Percentiles rank a stretch among this genome's conserved stretches.
phyloP scores from a whole-genome alignment of 75 land plant genomes.

The Ceratopteris richardii region DNA sequence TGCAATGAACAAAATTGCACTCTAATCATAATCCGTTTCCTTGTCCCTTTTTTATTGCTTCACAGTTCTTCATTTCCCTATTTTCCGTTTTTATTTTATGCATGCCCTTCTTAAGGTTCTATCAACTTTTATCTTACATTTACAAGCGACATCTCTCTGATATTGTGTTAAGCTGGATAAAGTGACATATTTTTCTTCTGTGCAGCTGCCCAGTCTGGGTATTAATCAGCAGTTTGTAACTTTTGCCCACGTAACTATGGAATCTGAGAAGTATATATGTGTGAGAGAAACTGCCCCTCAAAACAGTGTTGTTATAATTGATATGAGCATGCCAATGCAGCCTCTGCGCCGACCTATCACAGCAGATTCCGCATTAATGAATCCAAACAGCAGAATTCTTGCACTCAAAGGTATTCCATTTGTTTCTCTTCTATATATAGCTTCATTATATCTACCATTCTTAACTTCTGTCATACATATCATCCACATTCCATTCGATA shows the following conservation, averaged over 20 bases:
- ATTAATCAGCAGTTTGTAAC: conserved; percentile 86
- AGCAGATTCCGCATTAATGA: conserved; percentile 96
- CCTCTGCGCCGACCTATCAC: conserved; percentile 95
- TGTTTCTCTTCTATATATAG: too few relatives aligned
- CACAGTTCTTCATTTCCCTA: too few relatives aligned
- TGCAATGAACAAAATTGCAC: too few relatives aligned
- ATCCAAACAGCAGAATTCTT: conserved; percentile 78
- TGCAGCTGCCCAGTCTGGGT: conserved; percentile 87
- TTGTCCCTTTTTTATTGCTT: too few relatives aligned
- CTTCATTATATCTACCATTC: not conserved
- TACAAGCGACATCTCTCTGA: too few relatives aligned
- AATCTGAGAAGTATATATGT: conserved; percentile 97
- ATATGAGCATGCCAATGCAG: conserved; percentile 86
- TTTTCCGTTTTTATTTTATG: too few relatives aligned
- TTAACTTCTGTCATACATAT: not conserved
- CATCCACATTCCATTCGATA: too few relatives aligned
- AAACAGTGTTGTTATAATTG: conserved; percentile 92
- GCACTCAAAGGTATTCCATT: conserved; percentile 74
- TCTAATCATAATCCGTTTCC: too few relatives aligned
- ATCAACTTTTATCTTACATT: too few relatives aligned
- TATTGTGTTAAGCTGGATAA: too few relatives aligned
- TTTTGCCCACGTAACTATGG: conserved; percentile 98
- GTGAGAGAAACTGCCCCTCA: conserved; percentile 91
- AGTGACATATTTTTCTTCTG: too few relatives aligned
- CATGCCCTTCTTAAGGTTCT: too few relatives aligned